Conservation (phyloP, 805 yeast species). For the Pichia manshurica region DNA sequence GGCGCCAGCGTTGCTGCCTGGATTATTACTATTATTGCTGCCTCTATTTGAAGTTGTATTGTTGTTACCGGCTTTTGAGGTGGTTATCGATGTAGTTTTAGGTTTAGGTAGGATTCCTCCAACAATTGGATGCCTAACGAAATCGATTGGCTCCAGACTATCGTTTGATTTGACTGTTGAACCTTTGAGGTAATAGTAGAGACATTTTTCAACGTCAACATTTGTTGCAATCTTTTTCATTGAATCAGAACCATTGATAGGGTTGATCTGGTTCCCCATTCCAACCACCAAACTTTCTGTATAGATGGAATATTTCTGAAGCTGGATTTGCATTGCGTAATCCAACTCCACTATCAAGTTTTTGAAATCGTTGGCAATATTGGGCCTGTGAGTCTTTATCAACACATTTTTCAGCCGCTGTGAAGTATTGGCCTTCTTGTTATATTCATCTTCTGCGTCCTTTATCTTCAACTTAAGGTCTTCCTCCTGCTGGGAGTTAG, state of each 20-base stretch:
- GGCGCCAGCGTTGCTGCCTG: no score
- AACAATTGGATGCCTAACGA: constrained; percentile 64
- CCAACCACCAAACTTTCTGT: constrained; percentile 79
- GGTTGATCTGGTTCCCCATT: constrained; percentile 76
- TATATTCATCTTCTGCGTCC: constrained; percentile 80
- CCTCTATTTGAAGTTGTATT: not conserved
- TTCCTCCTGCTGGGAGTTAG: constrained; percentile 85
- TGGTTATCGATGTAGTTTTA: not conserved
- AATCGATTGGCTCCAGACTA: constrained; percentile 57
- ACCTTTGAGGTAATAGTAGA: constrained; percentile 55
- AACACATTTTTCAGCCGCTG: constrained; percentile 71
- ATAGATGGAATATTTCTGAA: constrained; percentile 84
- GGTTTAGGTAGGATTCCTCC: constrained; percentile 18
- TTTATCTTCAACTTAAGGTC: constrained; percentile 77
- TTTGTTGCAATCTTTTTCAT: constrained; percentile 73
- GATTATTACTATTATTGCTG: not conserved
- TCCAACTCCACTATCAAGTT: constrained; percentile 82
- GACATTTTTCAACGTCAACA: constrained; percentile 77
- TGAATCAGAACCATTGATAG: constrained; percentile 52
- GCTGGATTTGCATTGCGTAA: constrained; percentile 80
- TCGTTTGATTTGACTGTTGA: constrained; percentile 31
- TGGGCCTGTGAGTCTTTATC: constrained; percentile 70
- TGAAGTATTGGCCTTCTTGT: constrained; percentile 66
- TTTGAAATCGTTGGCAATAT: constrained; percentile 61
- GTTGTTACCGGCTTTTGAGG: not conserved